A percentile compares a stretch with the other conserved stretches of the same genome.
Evolutionary conservation across 108 stramenopile species (phyloP).

Genomic region (Schizochytrium sp.): DNA sequence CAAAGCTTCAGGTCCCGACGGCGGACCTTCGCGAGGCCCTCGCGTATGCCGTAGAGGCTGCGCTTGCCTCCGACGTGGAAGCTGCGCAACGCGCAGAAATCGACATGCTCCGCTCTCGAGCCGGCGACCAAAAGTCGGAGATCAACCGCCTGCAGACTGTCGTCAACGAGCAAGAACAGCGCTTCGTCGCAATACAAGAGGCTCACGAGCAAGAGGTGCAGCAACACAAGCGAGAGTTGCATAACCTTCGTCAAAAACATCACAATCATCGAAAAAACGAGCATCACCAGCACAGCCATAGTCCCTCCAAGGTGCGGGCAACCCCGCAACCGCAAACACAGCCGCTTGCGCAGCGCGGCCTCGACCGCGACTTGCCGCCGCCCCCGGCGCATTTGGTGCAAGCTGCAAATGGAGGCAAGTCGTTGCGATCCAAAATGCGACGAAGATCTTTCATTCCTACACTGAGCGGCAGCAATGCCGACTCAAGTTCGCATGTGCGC

Average conservation of each 20-base stretch:
- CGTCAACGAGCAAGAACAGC: neutral
- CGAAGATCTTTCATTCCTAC: neutral
- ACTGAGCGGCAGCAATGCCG: neutral
- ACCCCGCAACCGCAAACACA: neutral
- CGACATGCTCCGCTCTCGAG: neutral
- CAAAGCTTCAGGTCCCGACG: neutral
- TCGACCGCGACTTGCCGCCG: neutral
- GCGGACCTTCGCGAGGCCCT: neutral
- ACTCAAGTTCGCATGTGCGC: neutral
- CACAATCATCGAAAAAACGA: neutral
- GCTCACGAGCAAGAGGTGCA: neutral
- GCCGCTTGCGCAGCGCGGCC: neutral
- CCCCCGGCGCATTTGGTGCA: neutral
- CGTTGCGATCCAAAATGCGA: neutral
- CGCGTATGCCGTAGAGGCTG: neutral
- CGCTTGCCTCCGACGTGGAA: neutral
- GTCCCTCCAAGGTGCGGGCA: too few relatives aligned
- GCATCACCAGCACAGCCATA: neutral
- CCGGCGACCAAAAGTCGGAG: neutral
- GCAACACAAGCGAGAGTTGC: neutral
- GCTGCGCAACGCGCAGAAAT: neutral
- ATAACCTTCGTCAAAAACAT: neutral
- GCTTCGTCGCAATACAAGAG: neutral
- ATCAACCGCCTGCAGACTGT: neutral
- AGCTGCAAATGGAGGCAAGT: neutral